Base-by-base conservation (phyloP, 306 rosid genomes). In the Cajanus cajan region DNA sequence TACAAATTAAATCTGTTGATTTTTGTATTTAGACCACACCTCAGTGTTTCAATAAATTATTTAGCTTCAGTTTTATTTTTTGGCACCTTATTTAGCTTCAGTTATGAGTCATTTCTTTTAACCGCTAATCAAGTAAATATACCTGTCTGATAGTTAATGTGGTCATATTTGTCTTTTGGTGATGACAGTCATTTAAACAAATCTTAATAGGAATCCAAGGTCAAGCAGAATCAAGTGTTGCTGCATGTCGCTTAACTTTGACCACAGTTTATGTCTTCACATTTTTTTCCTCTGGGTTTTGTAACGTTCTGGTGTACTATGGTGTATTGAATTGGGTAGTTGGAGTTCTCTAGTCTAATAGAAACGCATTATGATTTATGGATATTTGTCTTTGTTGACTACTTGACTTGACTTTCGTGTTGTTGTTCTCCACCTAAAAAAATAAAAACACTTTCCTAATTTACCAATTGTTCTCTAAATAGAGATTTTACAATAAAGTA, bases 41-140 rank as follows among this genome's bases (percentile, higher is more conserved):
- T 74, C 86, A 68, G 85, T 75, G 82, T 81, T 86, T 82, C 86
- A 94, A 93, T 85, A 89, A 92, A 78, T 40, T 76, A 78, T 82
- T 78, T 63, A 89, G 90, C 79, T 36, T 33, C 41, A 57, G 54
- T n/a, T n/a, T n/a, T n/a, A n/a, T n/a, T n/a, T n/a, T n/a, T n/a
- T n/a, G n/a, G n/a, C n/a, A n/a, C n/a, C n/a, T 40, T 76, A 78
- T 82, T 78, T 63, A 89, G 90, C 31, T 28, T 28, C 31, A 28
- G 31, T 28, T 28, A 28, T 28, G 31, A 28, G 3, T 28, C 3
- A 28, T 3, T 28, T 1, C 31, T 28, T 1, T 28, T 28, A n/a
- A n/a, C n/a, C n/a, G n/a, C n/a, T n/a, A n/a, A n/a, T n/a, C n/a
- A 21, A 2, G 11, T 5, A 58, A 1, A 10, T 37, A 9, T n/a